Evolutionary conservation across 2,329 filamentous ascomycete genomes (phyloP), one percentile per base, ranked within the genome.

Genomic region (Ceratocystis huliohia): DNA sequence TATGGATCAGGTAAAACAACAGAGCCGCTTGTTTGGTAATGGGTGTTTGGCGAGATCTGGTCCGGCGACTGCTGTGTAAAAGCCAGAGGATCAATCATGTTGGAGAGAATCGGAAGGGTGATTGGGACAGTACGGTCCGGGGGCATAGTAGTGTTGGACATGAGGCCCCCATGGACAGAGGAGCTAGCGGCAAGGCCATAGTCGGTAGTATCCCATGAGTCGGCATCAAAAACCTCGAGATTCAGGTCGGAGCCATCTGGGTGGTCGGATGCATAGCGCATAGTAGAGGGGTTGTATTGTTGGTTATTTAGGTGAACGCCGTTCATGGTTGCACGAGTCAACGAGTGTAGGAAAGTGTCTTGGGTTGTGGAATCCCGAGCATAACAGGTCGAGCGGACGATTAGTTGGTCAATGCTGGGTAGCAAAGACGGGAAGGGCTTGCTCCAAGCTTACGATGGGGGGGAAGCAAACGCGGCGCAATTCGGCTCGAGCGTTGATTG

Each of bases 51-150:
- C 22, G 61, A 63, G 20, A 50, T 17, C 25, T 63, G 61, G 22
- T 46, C 44, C 13, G 44, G 44, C 10, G 61, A 30, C 6, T 63
- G 44, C 13, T 45, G n/a, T 17, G 61, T 28, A 22, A 59, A 59
- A 33, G 50, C 50, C 37, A 59, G 13, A 10, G 33, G 22, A 22
- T 65, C 56, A 10, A 20, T 22, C 64, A 65, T 65, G 8, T 30
- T 65, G 37, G 50, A 59, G n/a, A 65, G 37, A 22, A 65, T 65
- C 1, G 64, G 64, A 28, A 65, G 50, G 33, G 64, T 65, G 37
- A 41, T 65, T 15, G 64, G 53, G 48, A 65, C 48, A 30, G 50
- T 45, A 20, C 64, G 50, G 5, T 37, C 25, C 20, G 64, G 28
- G 7, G 53, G 44, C 15, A 48, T 22, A 13, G 64, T n/a, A 13